Evolutionary conservation across 768 basidiomycete genomes (phyloP).

Genomic region (Lepiota brunneoincarnata): DNA sequence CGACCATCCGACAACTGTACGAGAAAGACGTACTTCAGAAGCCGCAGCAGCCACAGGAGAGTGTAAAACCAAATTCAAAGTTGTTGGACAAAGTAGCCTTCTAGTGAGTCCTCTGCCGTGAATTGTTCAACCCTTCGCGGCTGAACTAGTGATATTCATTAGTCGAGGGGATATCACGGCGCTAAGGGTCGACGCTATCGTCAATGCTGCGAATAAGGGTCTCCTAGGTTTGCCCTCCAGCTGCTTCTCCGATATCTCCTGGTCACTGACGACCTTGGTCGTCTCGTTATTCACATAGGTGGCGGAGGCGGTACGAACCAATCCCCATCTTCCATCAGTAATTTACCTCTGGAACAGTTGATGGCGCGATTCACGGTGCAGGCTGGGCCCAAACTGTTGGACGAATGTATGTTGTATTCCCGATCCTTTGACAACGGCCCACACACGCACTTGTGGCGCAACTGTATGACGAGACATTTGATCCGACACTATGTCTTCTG

Average conservation of each 20-base stretch:
- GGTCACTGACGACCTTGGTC: neutral
- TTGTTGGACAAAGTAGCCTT: slow-evolving; percentile 7
- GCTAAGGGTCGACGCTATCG: slow-evolving; percentile 68
- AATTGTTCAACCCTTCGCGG: neutral
- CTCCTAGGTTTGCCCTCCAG: slow-evolving; percentile 58
- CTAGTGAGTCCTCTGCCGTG: neutral
- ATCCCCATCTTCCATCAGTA: neutral
- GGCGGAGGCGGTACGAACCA: slow-evolving; percentile 67
- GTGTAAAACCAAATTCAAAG: neutral
- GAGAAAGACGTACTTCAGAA: slow-evolving; percentile 33
- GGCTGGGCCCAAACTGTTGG: slow-evolving; percentile 60
- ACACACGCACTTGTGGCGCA: neutral
- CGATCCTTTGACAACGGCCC: neutral
- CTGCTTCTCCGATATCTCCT: slow-evolving; percentile 9
- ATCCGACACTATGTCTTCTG: too few relatives aligned
- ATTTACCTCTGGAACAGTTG: slow-evolving; percentile 43
- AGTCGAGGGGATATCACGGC: slow-evolving; percentile 82
- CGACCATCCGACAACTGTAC: slow-evolving; percentile 56
- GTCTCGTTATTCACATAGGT: slow-evolving; percentile 37
- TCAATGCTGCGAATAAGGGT: slow-evolving; percentile 78
- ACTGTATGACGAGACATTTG: neutral
- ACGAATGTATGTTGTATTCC: slow-evolving; percentile 57
- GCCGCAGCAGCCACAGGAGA: neutral
- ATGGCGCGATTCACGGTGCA: slow-evolving; percentile 80
- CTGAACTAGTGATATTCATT: slow-evolving; percentile 8